These are phyloP conservation scores for Lupinus albus DNA, from an alignment of 306 rosid genomes.

Conservation along the genomic window DNA sequence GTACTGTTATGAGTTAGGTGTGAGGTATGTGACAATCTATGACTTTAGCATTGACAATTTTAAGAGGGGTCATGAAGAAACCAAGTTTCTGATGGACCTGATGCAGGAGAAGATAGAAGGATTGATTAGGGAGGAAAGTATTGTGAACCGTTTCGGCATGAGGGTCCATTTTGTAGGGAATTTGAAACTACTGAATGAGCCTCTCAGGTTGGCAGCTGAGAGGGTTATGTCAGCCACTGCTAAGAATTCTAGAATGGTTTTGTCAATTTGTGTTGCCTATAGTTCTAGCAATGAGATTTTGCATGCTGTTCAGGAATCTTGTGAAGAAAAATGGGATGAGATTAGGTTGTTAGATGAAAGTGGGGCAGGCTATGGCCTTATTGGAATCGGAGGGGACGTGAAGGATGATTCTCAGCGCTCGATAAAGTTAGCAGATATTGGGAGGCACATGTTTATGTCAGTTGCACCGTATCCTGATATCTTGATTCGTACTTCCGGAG, in stretches of 20 bases:
- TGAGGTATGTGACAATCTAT: conserved; percentile 45
- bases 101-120: conserved; percentile 51
- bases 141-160: conserved; percentile 40
- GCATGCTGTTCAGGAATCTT: conserved; percentile 47
- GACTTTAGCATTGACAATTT: conserved; percentile 53
- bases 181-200: conserved; percentile 44
- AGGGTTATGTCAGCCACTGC: conserved; percentile 49
- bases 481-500: conserved; percentile 54
- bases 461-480: conserved; percentile 50
- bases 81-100: conserved; percentile 49
- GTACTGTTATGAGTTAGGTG: conserved; percentile 48
- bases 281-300: conserved; percentile 55
- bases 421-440: conserved; percentile 46
- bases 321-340: conserved; percentile 48
- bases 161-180: conserved; percentile 48
- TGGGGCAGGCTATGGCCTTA: conserved; percentile 34
- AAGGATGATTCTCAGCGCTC: conserved; percentile 35
- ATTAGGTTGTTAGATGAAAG: conserved; percentile 31
- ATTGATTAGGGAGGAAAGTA: conserved; percentile 43
- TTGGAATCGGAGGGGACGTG: conserved; percentile 25
- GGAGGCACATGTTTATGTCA: conserved; percentile 46
- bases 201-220: conserved; percentile 48
- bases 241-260: conserved; percentile 40
- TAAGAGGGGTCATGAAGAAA: conserved; percentile 46
- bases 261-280: conserved; percentile 54